These are phyloP conservation scores for Saturnispora kantuleensis DNA, from an alignment of 805 yeast species.

Conservation along the genomic window DNA sequence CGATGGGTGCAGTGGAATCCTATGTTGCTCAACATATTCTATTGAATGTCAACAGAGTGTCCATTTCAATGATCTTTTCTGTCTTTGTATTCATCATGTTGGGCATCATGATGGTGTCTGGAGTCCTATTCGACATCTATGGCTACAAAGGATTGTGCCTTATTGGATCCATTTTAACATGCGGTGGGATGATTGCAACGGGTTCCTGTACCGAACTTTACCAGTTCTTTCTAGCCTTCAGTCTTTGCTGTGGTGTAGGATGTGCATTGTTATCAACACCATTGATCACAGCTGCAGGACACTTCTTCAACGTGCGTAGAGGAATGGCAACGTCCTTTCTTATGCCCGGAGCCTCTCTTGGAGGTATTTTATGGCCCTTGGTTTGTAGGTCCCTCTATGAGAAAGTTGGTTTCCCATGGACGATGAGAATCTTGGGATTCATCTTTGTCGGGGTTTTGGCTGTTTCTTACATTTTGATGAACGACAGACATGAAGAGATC, in stretches of 20 bases:
- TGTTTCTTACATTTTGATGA: constrained; percentile 26
- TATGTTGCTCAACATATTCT: constrained; percentile 48
- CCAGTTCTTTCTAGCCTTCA: constrained; percentile 45
- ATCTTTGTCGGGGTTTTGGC: constrained; percentile 28
- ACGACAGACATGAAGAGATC: constrained; percentile 20
- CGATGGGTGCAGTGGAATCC: constrained; percentile 59
- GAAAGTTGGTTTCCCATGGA: constrained; percentile 50
- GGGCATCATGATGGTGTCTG: constrained; percentile 33
- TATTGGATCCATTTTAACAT: constrained; percentile 29
- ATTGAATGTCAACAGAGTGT: constrained; percentile 30
- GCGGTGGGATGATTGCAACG: constrained; percentile 34
- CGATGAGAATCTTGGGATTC: constrained; percentile 44
- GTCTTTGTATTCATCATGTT: constrained; percentile 35
- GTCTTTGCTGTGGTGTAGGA: constrained; percentile 37
- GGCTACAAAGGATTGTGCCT: constrained; percentile 33
- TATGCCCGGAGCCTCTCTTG: constrained; percentile 50
- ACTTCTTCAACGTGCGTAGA: constrained; percentile 48
- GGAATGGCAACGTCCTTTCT: constrained; percentile 56
- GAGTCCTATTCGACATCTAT: constrained; percentile 35
- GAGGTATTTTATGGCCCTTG: constrained; percentile 47
- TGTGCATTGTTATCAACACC: constrained; percentile 36
- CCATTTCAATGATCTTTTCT: constrained; percentile 66
- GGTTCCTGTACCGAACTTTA: constrained; percentile 36
- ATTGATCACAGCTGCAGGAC: constrained; percentile 27
- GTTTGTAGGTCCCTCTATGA: constrained; percentile 40